Evolutionary conservation across 192 early-diverging fungal species (phyloP).

Genomic region (Lobosporangium transversale): DNA sequence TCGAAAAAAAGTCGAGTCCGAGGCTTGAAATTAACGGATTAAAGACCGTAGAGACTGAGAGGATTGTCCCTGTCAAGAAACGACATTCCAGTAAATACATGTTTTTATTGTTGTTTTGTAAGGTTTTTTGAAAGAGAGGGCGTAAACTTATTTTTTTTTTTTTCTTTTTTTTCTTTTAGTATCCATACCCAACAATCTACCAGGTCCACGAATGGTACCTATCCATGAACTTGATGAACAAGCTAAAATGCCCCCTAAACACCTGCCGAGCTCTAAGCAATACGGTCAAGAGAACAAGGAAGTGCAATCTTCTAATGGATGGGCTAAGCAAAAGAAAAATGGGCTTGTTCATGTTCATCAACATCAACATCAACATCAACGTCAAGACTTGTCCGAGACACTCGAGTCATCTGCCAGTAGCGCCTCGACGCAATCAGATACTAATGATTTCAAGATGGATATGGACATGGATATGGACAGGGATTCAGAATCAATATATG

Average conservation of each 20-base stretch:
- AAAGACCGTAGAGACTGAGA: conserved; percentile 9
- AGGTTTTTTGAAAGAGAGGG: too few relatives aligned
- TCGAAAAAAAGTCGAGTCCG: too few relatives aligned
- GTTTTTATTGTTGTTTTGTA: background rate
- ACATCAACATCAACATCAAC: too few relatives aligned
- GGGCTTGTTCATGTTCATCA: background rate
- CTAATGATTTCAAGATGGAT: background rate
- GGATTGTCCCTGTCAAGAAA: conserved; percentile 49
- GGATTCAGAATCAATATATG: background rate
- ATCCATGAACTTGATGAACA: conserved; percentile 26
- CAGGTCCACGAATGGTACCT: conserved; percentile 36
- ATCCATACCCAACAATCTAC: background rate
- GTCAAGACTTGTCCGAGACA: background rate
- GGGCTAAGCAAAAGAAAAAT: conserved; percentile 7
- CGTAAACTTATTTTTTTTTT: too few relatives aligned
- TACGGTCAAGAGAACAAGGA: background rate
- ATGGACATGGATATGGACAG: background rate
- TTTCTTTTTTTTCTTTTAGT: conserved; percentile 1
- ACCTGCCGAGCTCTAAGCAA: background rate
- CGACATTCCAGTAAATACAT: conserved; percentile 24
- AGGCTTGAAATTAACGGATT: background rate
- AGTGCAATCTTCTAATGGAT: background rate
- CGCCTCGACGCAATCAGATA: background rate
- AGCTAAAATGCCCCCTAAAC: background rate
- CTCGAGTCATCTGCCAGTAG: background rate